Conservation (phyloP, 495 filamentous ascomycete species). For the Rusavskia elegans region DNA sequence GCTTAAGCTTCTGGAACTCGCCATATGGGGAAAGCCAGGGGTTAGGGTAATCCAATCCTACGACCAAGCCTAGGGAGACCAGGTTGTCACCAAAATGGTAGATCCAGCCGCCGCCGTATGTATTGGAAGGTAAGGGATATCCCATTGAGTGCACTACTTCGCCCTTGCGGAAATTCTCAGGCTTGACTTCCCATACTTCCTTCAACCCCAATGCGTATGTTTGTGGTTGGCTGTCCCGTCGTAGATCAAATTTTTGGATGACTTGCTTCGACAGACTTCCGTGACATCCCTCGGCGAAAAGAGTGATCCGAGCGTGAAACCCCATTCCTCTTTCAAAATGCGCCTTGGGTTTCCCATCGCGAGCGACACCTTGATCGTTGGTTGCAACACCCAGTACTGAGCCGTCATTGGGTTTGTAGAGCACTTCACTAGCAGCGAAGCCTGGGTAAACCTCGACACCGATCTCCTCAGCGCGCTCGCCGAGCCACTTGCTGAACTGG, state of each 20-base stretch:
- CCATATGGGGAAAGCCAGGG: constrained; percentile 91
- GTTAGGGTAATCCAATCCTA: constrained; percentile 90
- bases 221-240: constrained; percentile 77
- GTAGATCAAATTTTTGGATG: constrained; percentile 84
- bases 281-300: constrained; percentile 95
- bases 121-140: constrained; percentile 75
- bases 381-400: constrained; percentile 90
- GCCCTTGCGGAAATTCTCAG: constrained; percentile 81
- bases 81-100: constrained; percentile 98
- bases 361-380: constrained; percentile 76
- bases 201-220: constrained; percentile 92
- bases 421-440: constrained; percentile 83
- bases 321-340: constrained; percentile 97
- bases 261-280: constrained; percentile 93
- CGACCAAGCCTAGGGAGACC: constrained; percentile 83
- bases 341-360: constrained; percentile 72
- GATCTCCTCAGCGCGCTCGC: constrained; percentile 84
- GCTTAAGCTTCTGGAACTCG: constrained; percentile 98
- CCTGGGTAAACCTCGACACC: constrained; percentile 98
- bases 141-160: constrained; percentile 85
- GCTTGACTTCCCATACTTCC: constrained; percentile 92
- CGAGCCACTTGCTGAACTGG: constrained; percentile 87
- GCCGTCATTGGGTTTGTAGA: constrained; percentile 65
- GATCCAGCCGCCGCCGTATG: constrained; percentile 95
- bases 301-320: constrained; percentile 83